Evolutionary conservation across 768 basidiomycete genomes (phyloP).

Genomic region (Lepiota brunneoincarnata): DNA sequence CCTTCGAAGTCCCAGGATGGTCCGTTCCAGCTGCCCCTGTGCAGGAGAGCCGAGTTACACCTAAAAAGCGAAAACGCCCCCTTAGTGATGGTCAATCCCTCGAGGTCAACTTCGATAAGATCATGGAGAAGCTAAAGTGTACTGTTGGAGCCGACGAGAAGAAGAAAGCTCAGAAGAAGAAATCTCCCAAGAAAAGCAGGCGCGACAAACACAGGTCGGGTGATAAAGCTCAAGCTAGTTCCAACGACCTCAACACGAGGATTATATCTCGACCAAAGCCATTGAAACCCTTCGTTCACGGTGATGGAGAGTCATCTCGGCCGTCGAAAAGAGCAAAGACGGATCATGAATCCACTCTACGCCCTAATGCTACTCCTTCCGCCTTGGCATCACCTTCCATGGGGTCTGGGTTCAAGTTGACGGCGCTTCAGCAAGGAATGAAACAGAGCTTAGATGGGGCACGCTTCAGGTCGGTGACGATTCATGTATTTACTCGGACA

Average conservation of each 20-base stretch:
- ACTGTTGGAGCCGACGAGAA: slow-evolving; percentile 17
- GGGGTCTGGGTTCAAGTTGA: slow-evolving; percentile 37
- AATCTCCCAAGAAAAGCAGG: slow-evolving; percentile 13
- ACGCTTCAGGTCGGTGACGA: slow-evolving; percentile 66
- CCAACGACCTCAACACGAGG: background rate
- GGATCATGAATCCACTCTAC: background rate
- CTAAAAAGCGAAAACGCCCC: slow-evolving; percentile 56
- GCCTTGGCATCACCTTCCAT: slow-evolving; percentile 13
- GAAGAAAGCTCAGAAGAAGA: slow-evolving; percentile 20
- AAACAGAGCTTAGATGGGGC: slow-evolving; percentile 81
- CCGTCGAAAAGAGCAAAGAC: slow-evolving; percentile 14
- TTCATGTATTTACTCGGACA: background rate
- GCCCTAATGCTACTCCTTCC: background rate
- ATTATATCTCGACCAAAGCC: slow-evolving; percentile 21
- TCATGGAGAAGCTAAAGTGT: slow-evolving; percentile 46
- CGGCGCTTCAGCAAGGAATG: slow-evolving; percentile 74
- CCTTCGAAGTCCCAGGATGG: slow-evolving; percentile 72
- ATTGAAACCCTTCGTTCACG: slow-evolving; percentile 14
- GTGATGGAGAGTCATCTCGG: slow-evolving; percentile 17
- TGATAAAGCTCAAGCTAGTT: slow-evolving; percentile 6
- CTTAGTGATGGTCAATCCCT: slow-evolving; percentile 34
- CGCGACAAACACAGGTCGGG: slow-evolving; percentile 18
- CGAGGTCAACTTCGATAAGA: slow-evolving; percentile 57
- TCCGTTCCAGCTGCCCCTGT: slow-evolving; percentile 45
- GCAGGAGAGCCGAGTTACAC: slow-evolving; percentile 27